Base-by-base conservation (phyloP, 257 asterid genomes). In the Nemophila menziesii region DNA sequence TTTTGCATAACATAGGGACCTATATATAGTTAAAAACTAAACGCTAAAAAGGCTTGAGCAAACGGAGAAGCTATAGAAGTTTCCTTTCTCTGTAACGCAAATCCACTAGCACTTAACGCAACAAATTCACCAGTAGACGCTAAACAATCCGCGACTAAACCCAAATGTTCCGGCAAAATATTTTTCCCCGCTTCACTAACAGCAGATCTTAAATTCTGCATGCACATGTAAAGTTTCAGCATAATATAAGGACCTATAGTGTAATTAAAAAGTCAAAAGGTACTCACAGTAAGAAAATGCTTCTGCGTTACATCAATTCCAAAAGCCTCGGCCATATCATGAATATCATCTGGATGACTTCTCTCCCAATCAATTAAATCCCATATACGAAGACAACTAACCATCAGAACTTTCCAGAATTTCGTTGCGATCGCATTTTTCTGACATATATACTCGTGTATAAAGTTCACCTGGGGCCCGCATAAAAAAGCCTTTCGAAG, bases 301-400 rank as follows among this genome's bases (percentile, higher is more conserved):
- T 55, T 69, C 81, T 78, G 57, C 18, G 82, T 96, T 27, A 62
- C 67, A 54, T 65, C 83, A 16, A 90, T 62, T 20, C 98, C 98
- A 58, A 56, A 76, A 21, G 82, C 79, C 52, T 58, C 65, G 58
- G 75, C 64, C 33, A 67, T 51, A 33, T 85, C 96, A 38, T 40
- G 75, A 51, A 85, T 71, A 51, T 74, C 82, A 63, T 90, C 98
- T 0, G 96, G 96, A 77, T 73, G 80, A 62, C 98, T 90, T 44
- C 79, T 77, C 6, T 81, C 86, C 98, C 98, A 90, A 62, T 90
- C 98, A 47, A 90, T 82, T 69, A 90, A 10, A 16, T 71, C 27
- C 49, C 75, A 62, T 58, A 90, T 61, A 15, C 49, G 52, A 62
- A 77, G 73, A 70, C 93, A 74, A 33, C 66, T 72, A 45, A 69